Evolutionary conservation across 129 eudicot genomes (phyloP), one percentile per base, ranked within the genome.

Genomic region (Artemisia tridentata): DNA sequence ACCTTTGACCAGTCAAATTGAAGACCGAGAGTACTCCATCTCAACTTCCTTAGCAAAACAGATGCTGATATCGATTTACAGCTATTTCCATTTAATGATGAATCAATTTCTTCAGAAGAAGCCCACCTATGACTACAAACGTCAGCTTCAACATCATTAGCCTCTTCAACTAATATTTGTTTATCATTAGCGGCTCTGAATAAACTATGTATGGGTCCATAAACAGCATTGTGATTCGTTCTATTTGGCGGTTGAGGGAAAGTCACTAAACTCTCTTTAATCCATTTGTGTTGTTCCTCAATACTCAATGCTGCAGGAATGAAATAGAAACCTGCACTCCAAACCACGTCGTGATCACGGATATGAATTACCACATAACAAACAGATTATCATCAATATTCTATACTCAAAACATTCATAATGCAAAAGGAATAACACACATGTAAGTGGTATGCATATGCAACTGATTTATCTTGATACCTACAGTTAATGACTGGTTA

Each of bases 1-100:
- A 93, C 98, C 97, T 93, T 85, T 54, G 97, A 89, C 98, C 98
- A 93, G 77, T 93, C 96, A 80, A 93, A 93, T 71, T 93, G 96
- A 82, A 89, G 87, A 76, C 96, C 97, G 21, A 93, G 96, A 54
- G 98, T 89, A 74, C 95, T 92, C 98, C 98, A 92, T 34, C 98
- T 79, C 74, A 92, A 69, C 83, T 92, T 92, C 41, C 95, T 87
- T 72, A 92, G 81, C 83, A 92, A 82, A 76, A 86, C 91, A 73
- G 90, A 81, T 12, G 98, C 96, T 11, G 80, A 19, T 25, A 83
- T 73, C 16, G 95, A 77, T 67, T 86, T 86, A 78, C 77, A 63
- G 46, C 53, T 65, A 68, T 60, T 71, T 68, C 83, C 83, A 49
- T 57, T 75, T 9, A 56, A 67, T 20, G 84, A 70, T 29, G 77